Base-by-base conservation (phyloP, 2,329 filamentous ascomycete genomes). In the Hymenotorrendiella dingleyae region DNA sequence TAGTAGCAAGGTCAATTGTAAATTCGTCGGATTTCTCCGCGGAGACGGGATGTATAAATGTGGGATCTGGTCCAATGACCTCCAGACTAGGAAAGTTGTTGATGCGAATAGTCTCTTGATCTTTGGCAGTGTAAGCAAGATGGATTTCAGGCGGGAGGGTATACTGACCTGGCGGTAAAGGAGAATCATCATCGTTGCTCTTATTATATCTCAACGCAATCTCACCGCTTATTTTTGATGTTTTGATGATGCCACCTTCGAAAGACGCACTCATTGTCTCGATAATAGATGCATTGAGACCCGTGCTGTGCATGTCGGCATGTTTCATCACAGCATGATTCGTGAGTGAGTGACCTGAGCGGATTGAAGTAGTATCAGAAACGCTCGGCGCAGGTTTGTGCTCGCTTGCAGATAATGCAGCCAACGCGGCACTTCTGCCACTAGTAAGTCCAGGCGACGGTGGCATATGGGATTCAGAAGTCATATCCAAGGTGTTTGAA, bases 211-310 rank as follows among this genome's bases (percentile, higher is more conserved):
- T 80, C 52, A 98, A 78, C 3, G 91, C 93, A 53, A 98, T 80
- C 66, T 98, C 91, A 45, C 93, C 93, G 33, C 82, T 80, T 17
- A 96, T 78, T 45, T 83, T 84, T 11, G 82, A 80, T 36, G 79
- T 82, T 50, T 78, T 85, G 9, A 90, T 67, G 10, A 70, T 71
- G 7, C 86, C 86, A 24, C 83, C 76, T 43, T 90, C 83, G 60
- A 96, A 94, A 40, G 79, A 80, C 11, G 86, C 86, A 48, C 81
- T 93, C n/a, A 97, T 80, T 0, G 85, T 93, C 64, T 98, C 93
- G 38, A 97, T 84, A 42, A 97, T 76, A 11, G 91, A 97, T 3
- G 86, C 81, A 62, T 88, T 93, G 5, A 98, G 71, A 2, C 93
- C 91, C 1, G 85, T 78, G 8, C 79, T 76, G 40, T 83, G 76